These are phyloP conservation scores for Tetradesmus obliquus DNA, from an alignment of 139 green algal species.

Conservation along the genomic window DNA sequence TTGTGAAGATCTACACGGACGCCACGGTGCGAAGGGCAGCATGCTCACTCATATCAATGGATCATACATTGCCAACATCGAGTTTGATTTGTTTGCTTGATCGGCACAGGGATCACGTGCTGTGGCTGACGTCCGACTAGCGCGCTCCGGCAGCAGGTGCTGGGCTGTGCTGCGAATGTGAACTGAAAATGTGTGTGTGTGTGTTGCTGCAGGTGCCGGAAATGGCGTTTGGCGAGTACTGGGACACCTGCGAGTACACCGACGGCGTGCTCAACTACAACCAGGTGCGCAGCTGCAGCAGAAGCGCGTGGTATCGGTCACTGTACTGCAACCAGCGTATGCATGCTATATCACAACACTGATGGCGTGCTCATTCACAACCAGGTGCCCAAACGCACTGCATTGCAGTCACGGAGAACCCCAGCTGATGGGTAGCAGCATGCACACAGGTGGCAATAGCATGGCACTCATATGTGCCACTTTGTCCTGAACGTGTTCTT, in stretches of 20 bases:
- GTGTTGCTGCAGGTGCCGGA: constrained; percentile 67
- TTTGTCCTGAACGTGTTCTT: too few relatives aligned
- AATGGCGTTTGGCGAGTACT: constrained; percentile 96
- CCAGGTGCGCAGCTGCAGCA: constrained; percentile 62
- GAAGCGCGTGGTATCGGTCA: background rate
- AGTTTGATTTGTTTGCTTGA: background rate
- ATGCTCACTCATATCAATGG: background rate
- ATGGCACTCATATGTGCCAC: too few relatives aligned
- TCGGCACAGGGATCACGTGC: background rate
- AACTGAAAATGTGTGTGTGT: too few relatives aligned
- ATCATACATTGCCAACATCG: background rate
- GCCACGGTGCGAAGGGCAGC: constrained; percentile 54
- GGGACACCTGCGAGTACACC: constrained; percentile 95
- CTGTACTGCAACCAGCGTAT: background rate
- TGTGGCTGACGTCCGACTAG: background rate
- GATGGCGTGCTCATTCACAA: background rate
- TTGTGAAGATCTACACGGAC: constrained; percentile 77
- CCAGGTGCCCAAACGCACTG: too few relatives aligned
- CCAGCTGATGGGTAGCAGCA: too few relatives aligned
- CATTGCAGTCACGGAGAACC: too few relatives aligned
- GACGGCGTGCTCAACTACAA: constrained; percentile 98
- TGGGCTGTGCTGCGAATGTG: background rate
- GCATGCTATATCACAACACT: background rate
- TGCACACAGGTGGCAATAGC: too few relatives aligned
- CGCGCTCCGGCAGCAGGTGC: background rate